Percentiles rank a stretch among this genome's conserved stretches.
These are phyloP conservation scores for Salix suchowensis DNA, from an alignment of 345 rosid genomes.

Conservation along the genomic window DNA sequence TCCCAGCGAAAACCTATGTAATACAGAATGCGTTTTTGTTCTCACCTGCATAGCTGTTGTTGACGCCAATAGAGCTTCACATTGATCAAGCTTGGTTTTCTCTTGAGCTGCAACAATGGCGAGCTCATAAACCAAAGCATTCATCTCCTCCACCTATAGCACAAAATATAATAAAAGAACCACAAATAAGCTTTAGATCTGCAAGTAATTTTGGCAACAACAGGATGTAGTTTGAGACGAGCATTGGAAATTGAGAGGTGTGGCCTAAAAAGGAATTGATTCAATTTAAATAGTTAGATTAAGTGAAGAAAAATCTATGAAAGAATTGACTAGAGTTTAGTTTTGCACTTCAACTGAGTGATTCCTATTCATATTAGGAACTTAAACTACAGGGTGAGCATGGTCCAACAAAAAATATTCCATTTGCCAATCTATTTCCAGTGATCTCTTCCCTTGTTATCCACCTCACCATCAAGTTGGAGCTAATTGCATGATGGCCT, in stretches of 20 bases:
- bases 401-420: neutral
- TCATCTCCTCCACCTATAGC: conserved; percentile 54
- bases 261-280: neutral
- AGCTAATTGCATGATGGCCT: neutral
- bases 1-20: neutral
- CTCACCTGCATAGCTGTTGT: conserved; percentile 70
- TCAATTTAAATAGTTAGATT: neutral
- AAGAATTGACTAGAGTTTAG: neutral
- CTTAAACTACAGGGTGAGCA: neutral
- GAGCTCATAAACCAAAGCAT: conserved; percentile 56
- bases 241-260: neutral
- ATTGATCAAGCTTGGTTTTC: conserved; percentile 54
- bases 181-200: conserved; percentile 8
- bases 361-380: neutral
- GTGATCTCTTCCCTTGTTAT: neutral
- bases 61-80: conserved; percentile 65
- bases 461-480: neutral
- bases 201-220: neutral
- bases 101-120: conserved; percentile 50
- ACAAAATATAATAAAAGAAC: neutral
- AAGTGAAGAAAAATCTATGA: neutral
- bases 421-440: neutral
- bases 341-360: neutral
- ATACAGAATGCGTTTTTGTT: neutral
- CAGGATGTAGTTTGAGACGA: neutral